phyloP scores from a whole-genome alignment of 2,329 filamentous ascomycete genomes.

The Aureobasidium melanogenum region DNA sequence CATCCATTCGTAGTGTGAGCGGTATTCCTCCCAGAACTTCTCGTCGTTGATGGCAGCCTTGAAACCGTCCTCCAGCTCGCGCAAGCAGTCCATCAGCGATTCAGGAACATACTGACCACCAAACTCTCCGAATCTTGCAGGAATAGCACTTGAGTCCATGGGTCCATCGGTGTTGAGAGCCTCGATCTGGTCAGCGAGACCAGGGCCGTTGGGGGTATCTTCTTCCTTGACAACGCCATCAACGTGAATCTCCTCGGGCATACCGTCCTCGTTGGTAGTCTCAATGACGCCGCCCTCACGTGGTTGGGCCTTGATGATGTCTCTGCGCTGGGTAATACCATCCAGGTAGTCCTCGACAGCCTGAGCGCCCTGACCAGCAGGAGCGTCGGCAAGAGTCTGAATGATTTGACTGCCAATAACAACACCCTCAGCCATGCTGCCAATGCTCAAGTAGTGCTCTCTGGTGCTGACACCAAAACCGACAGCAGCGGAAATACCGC shows the following conservation, averaged over 20 bases:
- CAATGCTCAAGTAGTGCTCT: conserved; percentile 84
- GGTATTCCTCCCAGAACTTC: conserved; percentile 93
- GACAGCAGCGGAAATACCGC: conserved; percentile 80
- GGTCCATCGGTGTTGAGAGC: conserved; percentile 59
- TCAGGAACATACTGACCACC: conserved; percentile 97
- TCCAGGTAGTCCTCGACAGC: conserved; percentile 82
- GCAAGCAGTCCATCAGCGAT: conserved; percentile 92
- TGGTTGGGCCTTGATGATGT: conserved; percentile 39
- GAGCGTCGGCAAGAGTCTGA: conserved; percentile 63
- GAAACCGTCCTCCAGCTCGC: conserved; percentile 85
- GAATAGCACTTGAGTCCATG: conserved; percentile 48
- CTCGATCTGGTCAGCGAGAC: conserved; percentile 75
- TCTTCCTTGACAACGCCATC: conserved; percentile 57
- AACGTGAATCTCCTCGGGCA: conserved; percentile 56
- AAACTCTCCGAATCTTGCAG: conserved; percentile 87
- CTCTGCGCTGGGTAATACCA: conserved; percentile 48
- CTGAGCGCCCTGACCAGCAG: conserved; percentile 56
- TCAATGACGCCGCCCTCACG: conserved; percentile 64
- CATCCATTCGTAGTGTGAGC: conserved; percentile 96
- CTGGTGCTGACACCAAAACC: conserved; percentile 94
- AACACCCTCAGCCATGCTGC: conserved; percentile 79
- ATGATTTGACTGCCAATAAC: conserved; percentile 96
- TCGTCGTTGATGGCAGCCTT: conserved; percentile 78
- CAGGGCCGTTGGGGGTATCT: conserved; percentile 48
- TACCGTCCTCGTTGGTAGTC: conserved; percentile 52